Percentiles rank a stretch among this genome's conserved stretches.
These are phyloP conservation scores for Coniferiporia sulphurascens DNA, from an alignment of 1,284 basidiomycete genomes.

Conservation along the genomic window DNA sequence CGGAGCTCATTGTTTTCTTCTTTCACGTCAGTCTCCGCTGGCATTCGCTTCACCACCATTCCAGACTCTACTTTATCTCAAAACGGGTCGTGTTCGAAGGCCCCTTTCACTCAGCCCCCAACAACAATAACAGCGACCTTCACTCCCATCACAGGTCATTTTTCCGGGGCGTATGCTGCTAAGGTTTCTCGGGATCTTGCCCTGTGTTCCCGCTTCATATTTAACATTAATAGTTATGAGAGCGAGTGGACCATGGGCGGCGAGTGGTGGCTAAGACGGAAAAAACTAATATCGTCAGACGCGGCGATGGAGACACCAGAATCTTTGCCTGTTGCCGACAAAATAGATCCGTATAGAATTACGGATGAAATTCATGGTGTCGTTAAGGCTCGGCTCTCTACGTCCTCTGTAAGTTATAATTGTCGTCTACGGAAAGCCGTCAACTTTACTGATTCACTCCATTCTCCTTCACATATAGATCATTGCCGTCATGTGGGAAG, in stretches of 20 bases:
- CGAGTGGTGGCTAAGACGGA: constrained; percentile 84
- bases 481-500: constrained; percentile 91
- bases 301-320: constrained; percentile 14
- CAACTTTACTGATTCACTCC: neutral
- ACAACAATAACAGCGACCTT: constrained; percentile 93
- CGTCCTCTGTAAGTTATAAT: constrained; percentile 64
- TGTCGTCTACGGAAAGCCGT: neutral
- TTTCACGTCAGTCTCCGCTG: constrained; percentile 73
- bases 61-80: constrained; percentile 44
- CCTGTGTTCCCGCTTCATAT: constrained; percentile 88
- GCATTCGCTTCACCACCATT: constrained; percentile 86
- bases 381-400: constrained; percentile 85
- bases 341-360: constrained; percentile 19
- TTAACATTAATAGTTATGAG: constrained; percentile 96
- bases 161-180: constrained; percentile 89
- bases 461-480: constrained; percentile 45
- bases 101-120: constrained; percentile 64
- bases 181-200: constrained; percentile 84
- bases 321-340: constrained; percentile 16
- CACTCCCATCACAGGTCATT: constrained; percentile 95
- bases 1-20: constrained; percentile 5
- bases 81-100: constrained; percentile 31
- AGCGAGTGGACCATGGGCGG: constrained; percentile 94
- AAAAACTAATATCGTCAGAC: constrained; percentile 13
- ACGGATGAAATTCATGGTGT: constrained; percentile 67